Conservation (phyloP, 2,329 filamentous ascomycete genomes). For the Allantophomopsis cytisporea region DNA sequence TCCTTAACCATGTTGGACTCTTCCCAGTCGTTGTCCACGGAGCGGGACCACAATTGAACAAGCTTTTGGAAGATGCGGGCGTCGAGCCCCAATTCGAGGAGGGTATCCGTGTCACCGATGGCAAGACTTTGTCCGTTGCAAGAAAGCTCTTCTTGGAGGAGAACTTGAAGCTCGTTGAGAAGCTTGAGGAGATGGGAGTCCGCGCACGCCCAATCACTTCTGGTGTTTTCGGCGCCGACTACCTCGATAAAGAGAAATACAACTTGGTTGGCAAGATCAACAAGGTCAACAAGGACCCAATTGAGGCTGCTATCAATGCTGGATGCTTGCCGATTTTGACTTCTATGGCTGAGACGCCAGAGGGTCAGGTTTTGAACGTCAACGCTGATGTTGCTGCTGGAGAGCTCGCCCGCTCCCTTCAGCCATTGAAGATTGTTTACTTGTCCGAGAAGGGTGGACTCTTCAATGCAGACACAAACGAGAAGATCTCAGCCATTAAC, state of each 20-base stretch:
- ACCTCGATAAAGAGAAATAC: constrained; percentile 93
- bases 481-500: constrained; percentile 96
- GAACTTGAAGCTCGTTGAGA: constrained; percentile 84
- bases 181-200: constrained; percentile 80
- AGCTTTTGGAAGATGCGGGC: constrained; percentile 75
- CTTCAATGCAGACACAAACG: constrained; percentile 83
- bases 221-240: constrained; percentile 85
- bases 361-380: constrained; percentile 90
- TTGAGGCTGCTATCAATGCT: constrained; percentile 81
- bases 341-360: constrained; percentile 87
- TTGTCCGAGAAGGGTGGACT: constrained; percentile 96
- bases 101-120: constrained; percentile 89
- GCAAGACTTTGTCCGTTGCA: constrained; percentile 83
- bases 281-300: constrained; percentile 77
- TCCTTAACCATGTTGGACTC: constrained; percentile 87
- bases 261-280: constrained; percentile 93
- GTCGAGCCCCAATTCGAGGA: constrained; percentile 95
- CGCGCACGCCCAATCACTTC: constrained; percentile 78
- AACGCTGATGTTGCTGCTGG: constrained; percentile 95
- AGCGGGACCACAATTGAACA: constrained; percentile 89
- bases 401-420: constrained; percentile 75
- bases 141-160: constrained; percentile 90
- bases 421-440: constrained; percentile 96
- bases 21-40: constrained; percentile 95
- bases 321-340: constrained; percentile 88